A percentile compares a stretch with the other conserved stretches of the same genome.
Evolutionary conservation across 1,284 basidiomycete genomes (phyloP).

Genomic region (Gymnopus androsaceus): DNA sequence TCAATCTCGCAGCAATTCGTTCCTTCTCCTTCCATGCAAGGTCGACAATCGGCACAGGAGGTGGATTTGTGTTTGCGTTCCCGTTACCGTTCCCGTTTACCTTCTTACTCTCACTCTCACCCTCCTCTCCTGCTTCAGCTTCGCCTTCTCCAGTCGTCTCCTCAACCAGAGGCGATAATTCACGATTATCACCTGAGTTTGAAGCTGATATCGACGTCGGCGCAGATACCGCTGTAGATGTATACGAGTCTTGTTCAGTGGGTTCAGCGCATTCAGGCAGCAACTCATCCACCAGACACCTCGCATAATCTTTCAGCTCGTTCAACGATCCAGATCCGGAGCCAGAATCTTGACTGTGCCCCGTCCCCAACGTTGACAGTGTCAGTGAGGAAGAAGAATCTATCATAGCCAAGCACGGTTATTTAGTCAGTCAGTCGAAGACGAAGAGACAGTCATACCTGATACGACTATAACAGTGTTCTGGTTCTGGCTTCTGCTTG

Average conservation of each 20-base stretch:
- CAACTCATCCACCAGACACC: constrained; percentile 25
- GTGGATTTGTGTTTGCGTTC: neutral
- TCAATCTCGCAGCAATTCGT: neutral
- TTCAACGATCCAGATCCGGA: constrained; percentile 18
- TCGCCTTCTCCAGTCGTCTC: neutral
- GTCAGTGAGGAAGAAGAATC: neutral
- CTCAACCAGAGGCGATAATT: neutral
- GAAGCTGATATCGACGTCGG: neutral
- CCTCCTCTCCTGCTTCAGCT: too few relatives aligned
- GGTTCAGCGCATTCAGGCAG: too few relatives aligned
- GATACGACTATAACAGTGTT: neutral
- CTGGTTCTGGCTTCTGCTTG: too few relatives aligned
- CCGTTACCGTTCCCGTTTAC: constrained; percentile 35
- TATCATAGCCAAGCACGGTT: constrained; percentile 17
- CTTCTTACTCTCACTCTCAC: neutral
- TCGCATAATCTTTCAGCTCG: constrained; percentile 37
- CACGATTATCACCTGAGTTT: neutral
- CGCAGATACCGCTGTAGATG: neutral
- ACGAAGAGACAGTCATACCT: neutral
- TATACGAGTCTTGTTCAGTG: neutral
- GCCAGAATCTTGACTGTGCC: neutral
- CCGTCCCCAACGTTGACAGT: too few relatives aligned
- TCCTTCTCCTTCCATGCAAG: constrained; percentile 9
- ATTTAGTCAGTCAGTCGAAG: neutral
- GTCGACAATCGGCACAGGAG: neutral